Conservation (phyloP, 306 rosid species). For the Corylus heterophylla region DNA sequence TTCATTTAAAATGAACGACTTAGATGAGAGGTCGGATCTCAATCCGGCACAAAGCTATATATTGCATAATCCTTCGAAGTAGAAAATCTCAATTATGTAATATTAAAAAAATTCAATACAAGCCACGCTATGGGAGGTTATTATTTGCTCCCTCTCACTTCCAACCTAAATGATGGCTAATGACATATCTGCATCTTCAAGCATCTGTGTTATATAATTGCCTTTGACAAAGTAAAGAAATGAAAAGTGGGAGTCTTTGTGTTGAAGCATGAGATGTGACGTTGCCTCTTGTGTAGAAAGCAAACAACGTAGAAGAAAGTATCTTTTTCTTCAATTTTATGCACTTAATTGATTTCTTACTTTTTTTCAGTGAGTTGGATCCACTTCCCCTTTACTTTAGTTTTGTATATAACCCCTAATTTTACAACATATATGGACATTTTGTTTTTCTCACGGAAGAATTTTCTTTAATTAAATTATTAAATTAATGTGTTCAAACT, state of each 20-base stretch:
- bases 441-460: too few relatives aligned
- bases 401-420: too few relatives aligned
- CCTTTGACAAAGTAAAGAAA: conserved; percentile 15
- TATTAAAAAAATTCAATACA: neutral
- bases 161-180: conserved; percentile 18
- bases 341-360: neutral
- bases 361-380: neutral
- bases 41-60: too few relatives aligned
- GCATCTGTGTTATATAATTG: conserved; percentile 12
- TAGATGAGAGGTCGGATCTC: too few relatives aligned
- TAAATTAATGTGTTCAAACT: too few relatives aligned
- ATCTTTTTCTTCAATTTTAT: neutral
- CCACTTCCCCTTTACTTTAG: neutral
- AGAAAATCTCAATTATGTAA: neutral
- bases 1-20: too few relatives aligned
- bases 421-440: too few relatives aligned
- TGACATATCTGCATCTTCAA: conserved; percentile 29
- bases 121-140: neutral
- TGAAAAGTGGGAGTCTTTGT: conserved; percentile 1
- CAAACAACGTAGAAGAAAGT: neutral
- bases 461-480: too few relatives aligned
- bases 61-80: too few relatives aligned
- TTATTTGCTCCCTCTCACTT: conserved; percentile 25
- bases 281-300: conserved; percentile 2
- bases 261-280: neutral